These are phyloP conservation scores for Leccinum solheimii DNA, from an alignment of 1,284 basidiomycete species.

Conservation along the genomic window DNA sequence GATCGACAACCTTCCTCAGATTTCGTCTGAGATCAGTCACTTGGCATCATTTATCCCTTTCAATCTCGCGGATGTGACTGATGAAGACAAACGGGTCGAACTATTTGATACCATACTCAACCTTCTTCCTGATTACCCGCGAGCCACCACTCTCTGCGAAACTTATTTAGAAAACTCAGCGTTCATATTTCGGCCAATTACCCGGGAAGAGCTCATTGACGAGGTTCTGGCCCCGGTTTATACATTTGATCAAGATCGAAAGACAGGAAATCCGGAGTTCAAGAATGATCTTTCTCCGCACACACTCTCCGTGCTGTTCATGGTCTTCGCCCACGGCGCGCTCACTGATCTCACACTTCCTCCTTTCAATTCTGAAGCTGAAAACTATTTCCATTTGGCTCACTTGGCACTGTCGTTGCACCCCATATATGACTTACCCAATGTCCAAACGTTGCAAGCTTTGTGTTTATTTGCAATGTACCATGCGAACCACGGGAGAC, in stretches of 20 bases:
- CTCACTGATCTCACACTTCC: conserved; percentile 64
- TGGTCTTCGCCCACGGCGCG: conserved; percentile 60
- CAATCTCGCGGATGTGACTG: conserved; percentile 37
- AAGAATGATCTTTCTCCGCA: conserved; percentile 47
- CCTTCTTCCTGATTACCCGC: conserved; percentile 52
- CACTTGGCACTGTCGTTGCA: conserved; percentile 57
- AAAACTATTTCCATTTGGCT: conserved; percentile 58
- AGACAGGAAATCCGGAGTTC: conserved; percentile 27
- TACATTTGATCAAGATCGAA: conserved; percentile 47
- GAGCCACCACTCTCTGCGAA: conserved; percentile 66
- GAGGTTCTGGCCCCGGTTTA: conserved; percentile 63
- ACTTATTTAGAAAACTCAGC: conserved; percentile 64
- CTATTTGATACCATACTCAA: conserved; percentile 45
- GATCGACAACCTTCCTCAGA: conserved; percentile 37
- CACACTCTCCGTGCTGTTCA: conserved; percentile 54
- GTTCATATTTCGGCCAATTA: conserved; percentile 61
- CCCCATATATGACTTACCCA: conserved; percentile 63
- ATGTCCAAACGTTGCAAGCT: conserved; percentile 61
- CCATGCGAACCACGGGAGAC: conserved; percentile 52
- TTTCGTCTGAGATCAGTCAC: conserved; percentile 43
- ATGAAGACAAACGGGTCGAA: conserved; percentile 33
- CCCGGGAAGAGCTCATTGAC: conserved; percentile 65
- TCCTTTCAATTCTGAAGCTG: conserved; percentile 58
- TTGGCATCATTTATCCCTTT: conserved; percentile 50
- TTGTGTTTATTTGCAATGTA: conserved; percentile 54